Evolutionary conservation across 2,329 filamentous ascomycete genomes (phyloP), one percentile per base, ranked within the genome.

Genomic region (Fusarium verticillioides): DNA sequence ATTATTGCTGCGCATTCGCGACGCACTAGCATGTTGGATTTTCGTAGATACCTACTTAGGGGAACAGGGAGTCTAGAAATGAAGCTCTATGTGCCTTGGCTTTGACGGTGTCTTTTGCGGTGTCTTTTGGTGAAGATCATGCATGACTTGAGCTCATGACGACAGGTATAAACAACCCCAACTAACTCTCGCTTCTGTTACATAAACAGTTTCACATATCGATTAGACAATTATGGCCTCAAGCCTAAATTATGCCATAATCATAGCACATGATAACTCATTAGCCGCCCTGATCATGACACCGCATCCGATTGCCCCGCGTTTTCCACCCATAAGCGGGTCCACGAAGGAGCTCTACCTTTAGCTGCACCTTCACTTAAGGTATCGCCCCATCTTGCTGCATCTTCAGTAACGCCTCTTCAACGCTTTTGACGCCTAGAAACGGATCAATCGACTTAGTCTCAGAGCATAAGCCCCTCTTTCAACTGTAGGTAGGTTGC

Each of bases 1-100:
- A 77, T 71, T 77, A 75, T 62, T 69, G 72, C 70, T 75, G 43
- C 54, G 71, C 67, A 66, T 70, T 68, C 39, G 68, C 60, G 58
- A 40, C 56, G 72, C 65, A 69, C 64, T 63, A 69, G 70, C 69
- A 67, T 75, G 71, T 74, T 78, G 77, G 61, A 70, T 73, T 78
- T 69, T 37, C 70, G 69, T 79, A 79, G 78, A 78, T 78, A 76
- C 68, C 74, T 60, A 46, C 68, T 75, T 60, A 46, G 65, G 66
- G 60, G 60, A 56, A 63, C 57, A 72, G 59, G 69, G 69, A 76
- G 75, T 73, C 60, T 56, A 60, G 58, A 76, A 76, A 69, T 66
- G 61, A 73, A 64, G 61, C 66, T 73, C 60, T 74, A 59, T 65
- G 43, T 69, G 74, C 72, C 70, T 73, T 54, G 30, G 68, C 34